These are phyloP conservation scores for Boletellus sp. DNA, from an alignment of 1,284 basidiomycete genomes.

Conservation along the genomic window DNA sequence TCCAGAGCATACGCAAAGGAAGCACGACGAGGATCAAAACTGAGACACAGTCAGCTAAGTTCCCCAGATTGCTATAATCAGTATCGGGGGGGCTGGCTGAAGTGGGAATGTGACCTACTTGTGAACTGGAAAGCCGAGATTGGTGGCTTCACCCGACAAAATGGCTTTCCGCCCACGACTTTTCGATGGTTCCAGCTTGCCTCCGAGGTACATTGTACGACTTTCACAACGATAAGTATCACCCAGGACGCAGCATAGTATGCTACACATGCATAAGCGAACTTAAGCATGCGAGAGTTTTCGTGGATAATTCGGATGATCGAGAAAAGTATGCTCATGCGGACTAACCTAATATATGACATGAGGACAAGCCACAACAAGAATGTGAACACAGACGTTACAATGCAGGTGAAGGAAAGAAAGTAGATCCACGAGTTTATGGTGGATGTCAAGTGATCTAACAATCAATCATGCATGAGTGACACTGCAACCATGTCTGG, in stretches of 20 bases:
- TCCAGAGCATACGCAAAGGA: conserved; percentile 25
- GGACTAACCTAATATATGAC: conserved; percentile 7
- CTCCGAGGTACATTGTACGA: conserved; percentile 12
- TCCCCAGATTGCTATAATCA: not conserved
- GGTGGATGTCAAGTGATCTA: conserved; percentile 10
- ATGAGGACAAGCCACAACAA: not conserved
- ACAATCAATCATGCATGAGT: not conserved
- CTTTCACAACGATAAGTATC: conserved; percentile 11
- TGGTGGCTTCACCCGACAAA: not conserved
- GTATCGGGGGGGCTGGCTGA: no score
- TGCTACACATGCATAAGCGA: conserved; percentile 9
- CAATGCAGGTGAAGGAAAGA: conserved; percentile 10
- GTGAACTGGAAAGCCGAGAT: conserved; percentile 12
- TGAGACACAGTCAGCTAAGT: conserved; percentile 18
- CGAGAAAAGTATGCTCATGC: conserved; percentile 20
- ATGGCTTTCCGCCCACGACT: not conserved
- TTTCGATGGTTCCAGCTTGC: conserved; percentile 12
- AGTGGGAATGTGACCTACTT: conserved; percentile 2
- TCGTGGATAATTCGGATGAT: conserved; percentile 17
- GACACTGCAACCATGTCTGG: not conserved
- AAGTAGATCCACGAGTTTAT: conserved; percentile 10
- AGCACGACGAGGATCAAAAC: conserved; percentile 18
- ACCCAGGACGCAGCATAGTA: conserved; percentile 15
- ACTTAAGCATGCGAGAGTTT: conserved; percentile 9
- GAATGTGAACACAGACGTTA: conserved; percentile 6